Base-by-base conservation (phyloP, 495 filamentous ascomycete species). In the Penicillium dipodomyicola region DNA sequence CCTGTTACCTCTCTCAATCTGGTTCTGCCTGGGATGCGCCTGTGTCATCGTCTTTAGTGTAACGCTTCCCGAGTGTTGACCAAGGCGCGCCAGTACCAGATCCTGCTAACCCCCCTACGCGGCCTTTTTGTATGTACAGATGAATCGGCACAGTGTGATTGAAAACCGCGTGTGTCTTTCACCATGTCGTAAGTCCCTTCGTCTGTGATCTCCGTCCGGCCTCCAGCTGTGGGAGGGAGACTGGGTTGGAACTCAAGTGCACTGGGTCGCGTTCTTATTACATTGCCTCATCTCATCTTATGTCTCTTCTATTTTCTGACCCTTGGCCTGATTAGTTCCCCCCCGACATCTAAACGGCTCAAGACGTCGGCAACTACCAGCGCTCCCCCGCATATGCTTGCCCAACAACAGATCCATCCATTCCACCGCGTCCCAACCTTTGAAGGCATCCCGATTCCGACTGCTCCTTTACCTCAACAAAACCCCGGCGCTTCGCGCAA, bases 101-200 rank as follows among this genome's bases (percentile, higher is more conserved):
- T 67, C 69, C 42, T 70, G 68, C 72, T 74, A 73, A 74, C 67
- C 65, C 68, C 41, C 63, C 63, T 65, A 69, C 68, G 65, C 65
- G 65, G 52, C 64, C 49, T 59, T 59, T 67, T 62, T 75, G 72
- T 71, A 72, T 70, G 65, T 72, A 71, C 73, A 75, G 72, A 75
- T 76, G 73, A 75, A 64, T 68, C 65, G 64, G 52, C 66, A 63
- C 62, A 65, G 65, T 64, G 67, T 75, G 72, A 69, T 73, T 74
- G 72, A 62, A 65, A 68, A 65, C 61, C 60, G 56, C 62, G 58
- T 65, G 59, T 65, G 63, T 67, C 65, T 54, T 72, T 71, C 72
- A 77, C 68, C 61, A 80, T 80, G 77, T 79, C 77, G 77, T 80
- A 77, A 80, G 77, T 80, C 63, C 54, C 59, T 59, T 64, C 58